phyloP scores from a whole-genome alignment of 2,329 filamentous ascomycete species.

The Apiospora saccharicola region DNA sequence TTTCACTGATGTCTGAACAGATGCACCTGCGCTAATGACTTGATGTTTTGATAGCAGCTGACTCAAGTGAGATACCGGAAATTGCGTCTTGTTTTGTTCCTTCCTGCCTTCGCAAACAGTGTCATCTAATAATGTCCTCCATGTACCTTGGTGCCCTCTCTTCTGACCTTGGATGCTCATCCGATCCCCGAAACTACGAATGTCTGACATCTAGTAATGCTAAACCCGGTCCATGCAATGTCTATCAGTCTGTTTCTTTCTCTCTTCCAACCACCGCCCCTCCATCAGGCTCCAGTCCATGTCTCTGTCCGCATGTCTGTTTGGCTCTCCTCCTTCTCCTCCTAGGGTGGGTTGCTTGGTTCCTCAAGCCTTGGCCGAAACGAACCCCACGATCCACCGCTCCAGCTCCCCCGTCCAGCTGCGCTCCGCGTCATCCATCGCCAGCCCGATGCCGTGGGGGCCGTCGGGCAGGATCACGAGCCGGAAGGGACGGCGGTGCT shows the following conservation, averaged over 20 bases:
- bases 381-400: constrained; percentile 36
- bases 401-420: constrained; percentile 40
- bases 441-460: constrained; percentile 39
- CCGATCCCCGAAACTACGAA: neutral
- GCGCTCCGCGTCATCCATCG: constrained; percentile 33
- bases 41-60: too few relatives aligned
- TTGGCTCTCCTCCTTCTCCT: too few relatives aligned
- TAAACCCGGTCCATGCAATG: neutral
- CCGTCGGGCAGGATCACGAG: constrained; percentile 40
- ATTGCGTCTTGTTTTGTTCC: too few relatives aligned
- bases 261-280: neutral
- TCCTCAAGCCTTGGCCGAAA: neutral
- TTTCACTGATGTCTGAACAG: too few relatives aligned
- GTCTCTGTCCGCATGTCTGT: neutral
- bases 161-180: neutral
- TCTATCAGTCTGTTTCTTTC: neutral
- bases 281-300: neutral
- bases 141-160: neutral
- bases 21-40: too few relatives aligned
- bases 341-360: too few relatives aligned
- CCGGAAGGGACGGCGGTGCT: constrained; percentile 33
- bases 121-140: neutral
- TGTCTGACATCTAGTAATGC: neutral
- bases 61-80: too few relatives aligned
- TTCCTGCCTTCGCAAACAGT: too few relatives aligned